Evolutionary conservation across 306 rosid species (phyloP).

Genomic region (Aeschynomene evenia): DNA sequence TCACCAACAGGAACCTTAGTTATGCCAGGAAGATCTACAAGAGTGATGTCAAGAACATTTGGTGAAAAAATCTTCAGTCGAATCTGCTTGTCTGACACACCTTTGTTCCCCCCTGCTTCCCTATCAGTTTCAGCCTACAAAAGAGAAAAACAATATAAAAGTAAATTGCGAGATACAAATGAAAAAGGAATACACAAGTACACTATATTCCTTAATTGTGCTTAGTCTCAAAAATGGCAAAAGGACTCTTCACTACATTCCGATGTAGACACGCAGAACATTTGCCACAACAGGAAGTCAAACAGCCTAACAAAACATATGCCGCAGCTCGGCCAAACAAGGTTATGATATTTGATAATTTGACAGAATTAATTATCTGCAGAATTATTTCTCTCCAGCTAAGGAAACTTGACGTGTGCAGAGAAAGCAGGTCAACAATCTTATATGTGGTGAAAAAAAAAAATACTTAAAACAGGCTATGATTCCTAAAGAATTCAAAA

Average conservation of each 20-base stretch:
- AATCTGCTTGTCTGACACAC: conserved; percentile 97
- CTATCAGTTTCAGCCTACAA: conserved; percentile 90
- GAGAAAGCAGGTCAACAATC: not conserved
- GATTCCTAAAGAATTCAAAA: conserved; percentile 13
- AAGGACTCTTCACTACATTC: not conserved
- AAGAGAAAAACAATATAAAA: not conserved
- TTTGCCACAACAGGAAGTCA: not conserved
- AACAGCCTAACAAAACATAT: not conserved
- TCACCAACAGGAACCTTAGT: conserved; percentile 99
- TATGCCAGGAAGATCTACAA: conserved; percentile 96
- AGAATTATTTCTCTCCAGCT: not conserved
- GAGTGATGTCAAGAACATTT: conserved; percentile 93
- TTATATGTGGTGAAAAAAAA: not conserved
- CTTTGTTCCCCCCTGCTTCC: conserved; percentile 97
- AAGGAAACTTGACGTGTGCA: not conserved
- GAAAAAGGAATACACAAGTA: not conserved
- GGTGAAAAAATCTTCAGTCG: conserved; percentile 97
- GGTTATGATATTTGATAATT: not conserved
- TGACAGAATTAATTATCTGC: not conserved
- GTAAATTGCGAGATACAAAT: not conserved
- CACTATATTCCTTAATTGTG: not conserved
- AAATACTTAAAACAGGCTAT: not conserved
- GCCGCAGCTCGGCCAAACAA: not conserved
- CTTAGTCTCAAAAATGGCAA: not conserved
- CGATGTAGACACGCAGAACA: not conserved